A percentile compares a stretch with the other conserved stretches of the same genome.
phyloP scores from a whole-genome alignment of 352 stramenopile genomes.

The Phytopythium mirpurense region DNA sequence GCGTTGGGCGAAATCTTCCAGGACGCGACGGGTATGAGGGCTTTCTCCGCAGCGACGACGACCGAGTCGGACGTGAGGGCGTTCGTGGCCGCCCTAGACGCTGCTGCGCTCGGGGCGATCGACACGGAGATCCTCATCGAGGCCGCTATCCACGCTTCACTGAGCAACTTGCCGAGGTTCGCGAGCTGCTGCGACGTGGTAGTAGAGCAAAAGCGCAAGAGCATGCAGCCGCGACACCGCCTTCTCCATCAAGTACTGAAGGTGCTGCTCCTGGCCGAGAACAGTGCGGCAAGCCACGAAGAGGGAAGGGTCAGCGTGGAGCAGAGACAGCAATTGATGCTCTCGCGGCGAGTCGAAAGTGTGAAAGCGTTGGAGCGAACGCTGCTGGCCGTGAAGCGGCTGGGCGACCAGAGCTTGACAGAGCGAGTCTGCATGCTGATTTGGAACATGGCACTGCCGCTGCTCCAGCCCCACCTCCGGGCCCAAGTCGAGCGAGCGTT shows the following conservation, averaged over 20 bases:
- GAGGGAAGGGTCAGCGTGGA: conserved; percentile 20
- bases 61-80: conserved; percentile 27
- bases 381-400: conserved; percentile 70
- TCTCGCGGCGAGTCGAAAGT: conserved; percentile 58
- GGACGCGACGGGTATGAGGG: conserved; percentile 35
- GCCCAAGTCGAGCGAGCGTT: conserved; percentile 72
- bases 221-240: conserved; percentile 31
- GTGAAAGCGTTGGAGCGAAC: conserved; percentile 76
- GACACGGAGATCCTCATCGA: conserved; percentile 62
- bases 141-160: conserved; percentile 41
- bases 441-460: conserved; percentile 79
- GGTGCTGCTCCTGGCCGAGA: conserved; percentile 30
- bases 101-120: conserved; percentile 20
- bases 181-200: conserved; percentile 41
- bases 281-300: conserved; percentile 8
- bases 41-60: conserved; percentile 25
- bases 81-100: conserved; percentile 28
- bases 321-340: conserved; percentile 26
- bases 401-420: conserved; percentile 68
- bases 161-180: conserved; percentile 25
- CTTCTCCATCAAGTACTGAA: conserved; percentile 56
- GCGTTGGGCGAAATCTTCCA: conserved; percentile 65
- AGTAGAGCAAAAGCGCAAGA: conserved; percentile 50
- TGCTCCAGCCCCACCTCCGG: conserved; percentile 72
- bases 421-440: conserved; percentile 74